Evolutionary conservation across 169 alveolate genomes (phyloP), one percentile per base, ranked within the genome.

Genomic region (Eimeria acervulina): DNA sequence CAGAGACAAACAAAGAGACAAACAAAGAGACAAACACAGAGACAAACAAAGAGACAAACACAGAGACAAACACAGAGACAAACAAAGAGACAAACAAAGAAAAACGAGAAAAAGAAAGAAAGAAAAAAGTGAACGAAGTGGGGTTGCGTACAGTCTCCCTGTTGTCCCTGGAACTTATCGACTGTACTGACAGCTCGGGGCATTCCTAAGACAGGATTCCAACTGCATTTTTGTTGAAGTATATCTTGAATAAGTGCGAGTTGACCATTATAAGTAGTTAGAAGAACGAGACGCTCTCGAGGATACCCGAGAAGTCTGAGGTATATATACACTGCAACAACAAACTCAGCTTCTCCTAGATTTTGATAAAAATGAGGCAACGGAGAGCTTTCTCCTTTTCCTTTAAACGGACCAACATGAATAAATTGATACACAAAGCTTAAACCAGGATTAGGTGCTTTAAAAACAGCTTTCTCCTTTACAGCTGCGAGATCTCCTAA

Each of bases 251-350:
- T 95, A 84, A 98, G 97, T 61, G 98, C 98, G 96, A 98, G 98
- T 97, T 99, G 99, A 0, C 99, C 99, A 95, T 98, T 99, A 97
- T 99, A 99, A 15, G 99, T 97, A 36, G 99, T 98, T 74, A 99
- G 96, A 52, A 99, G 97, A 61, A 98, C 96, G 88, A 99, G 98
- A 89, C 94, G 90, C 42, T 96, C 97, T 23, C 98, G 97, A 15
- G 98, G 97, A 90, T 98, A 98, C 15, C 99, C 99, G 66, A 98
- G 85, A 40, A 98, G 95, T 26, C 99, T 98, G 99, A 99, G 98
- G 96, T 97, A 98, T 99, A 98, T 98, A 97, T 97, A 99, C 78
- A 98, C 95, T 21, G 99, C 99, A 63, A 99, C 99, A 74, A 98
- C 97, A 96, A 96, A 98, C 97, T 98, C 99, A 0, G 99, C 99